These are phyloP conservation scores for Alternaria triticimaculans DNA, from an alignment of 2,329 filamentous ascomycete genomes.

Conservation along the genomic window DNA sequence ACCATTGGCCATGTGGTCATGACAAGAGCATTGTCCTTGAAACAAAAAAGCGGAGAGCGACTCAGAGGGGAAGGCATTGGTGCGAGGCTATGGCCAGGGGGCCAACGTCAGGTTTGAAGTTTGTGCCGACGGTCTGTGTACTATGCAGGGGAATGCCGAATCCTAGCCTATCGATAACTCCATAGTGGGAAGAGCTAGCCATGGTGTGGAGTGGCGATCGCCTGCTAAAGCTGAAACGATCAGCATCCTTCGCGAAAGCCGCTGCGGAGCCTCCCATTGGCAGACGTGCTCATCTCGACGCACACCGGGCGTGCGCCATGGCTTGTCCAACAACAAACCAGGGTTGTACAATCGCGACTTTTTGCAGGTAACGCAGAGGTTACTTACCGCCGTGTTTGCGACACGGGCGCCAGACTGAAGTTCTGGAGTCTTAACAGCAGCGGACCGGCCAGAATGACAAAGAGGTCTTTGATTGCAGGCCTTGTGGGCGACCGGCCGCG, in stretches of 20 bases:
- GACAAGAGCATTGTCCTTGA: constrained; percentile 38
- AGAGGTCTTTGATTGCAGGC: constrained; percentile 23
- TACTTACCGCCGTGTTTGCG: constrained; percentile 28
- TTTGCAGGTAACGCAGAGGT: constrained; percentile 12
- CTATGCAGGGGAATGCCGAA: constrained; percentile 23
- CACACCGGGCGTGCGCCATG: constrained; percentile 16
- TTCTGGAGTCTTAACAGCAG: not conserved
- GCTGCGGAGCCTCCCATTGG: constrained; percentile 26
- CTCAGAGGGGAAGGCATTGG: constrained; percentile 23
- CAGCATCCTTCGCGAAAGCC: constrained; percentile 6
- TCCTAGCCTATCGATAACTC: constrained; percentile 36
- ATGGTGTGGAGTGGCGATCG: constrained; percentile 27
- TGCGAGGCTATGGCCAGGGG: constrained; percentile 26
- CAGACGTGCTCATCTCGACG: constrained; percentile 15
- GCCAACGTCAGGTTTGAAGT: constrained; percentile 26
- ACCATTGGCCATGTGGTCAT: constrained; percentile 31
- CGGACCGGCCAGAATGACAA: not conserved
- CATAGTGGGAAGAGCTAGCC: constrained; percentile 4
- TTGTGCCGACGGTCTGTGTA: constrained; percentile 19
- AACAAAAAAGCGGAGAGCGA: constrained; percentile 33
- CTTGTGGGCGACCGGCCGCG: constrained; percentile 10
- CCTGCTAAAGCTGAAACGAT: constrained; percentile 33
- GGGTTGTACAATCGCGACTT: constrained; percentile 8
- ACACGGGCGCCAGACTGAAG: constrained; percentile 18
- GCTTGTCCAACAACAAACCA: constrained; percentile 24